Evolutionary conservation across 192 early-diverging fungal genomes (phyloP).

Genomic region (Coemansia sp.): DNA sequence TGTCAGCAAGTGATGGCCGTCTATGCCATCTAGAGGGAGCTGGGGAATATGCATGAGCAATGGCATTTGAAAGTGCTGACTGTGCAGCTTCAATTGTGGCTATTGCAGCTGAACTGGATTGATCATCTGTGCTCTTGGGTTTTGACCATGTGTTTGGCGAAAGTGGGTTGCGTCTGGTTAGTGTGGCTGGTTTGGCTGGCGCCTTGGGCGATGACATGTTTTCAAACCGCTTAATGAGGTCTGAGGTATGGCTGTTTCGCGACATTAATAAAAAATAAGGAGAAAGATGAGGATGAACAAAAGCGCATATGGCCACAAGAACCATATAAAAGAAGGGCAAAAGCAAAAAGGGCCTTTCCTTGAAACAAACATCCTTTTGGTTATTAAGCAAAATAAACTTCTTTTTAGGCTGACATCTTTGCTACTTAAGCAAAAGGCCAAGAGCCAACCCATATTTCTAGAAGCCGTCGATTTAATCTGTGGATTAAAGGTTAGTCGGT

Average conservation of each 20-base stretch:
- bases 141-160: not conserved
- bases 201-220: conserved; percentile 17
- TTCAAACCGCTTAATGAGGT: conserved; percentile 46
- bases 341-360: conserved; percentile 1
- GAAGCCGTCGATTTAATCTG: too few species aligned
- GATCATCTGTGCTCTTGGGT: not conserved
- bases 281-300: not conserved
- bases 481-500: too few species aligned
- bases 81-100: conserved; percentile 1
- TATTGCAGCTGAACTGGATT: not conserved
- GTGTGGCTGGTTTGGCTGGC: not conserved
- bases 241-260: conserved; percentile 21
- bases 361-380: not conserved
- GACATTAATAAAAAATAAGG: not conserved
- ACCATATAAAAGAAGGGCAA: too few species aligned
- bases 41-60: conserved; percentile 2
- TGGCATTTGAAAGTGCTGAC: conserved; percentile 6
- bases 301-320: too few species aligned
- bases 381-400: not conserved
- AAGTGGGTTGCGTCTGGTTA: not conserved
- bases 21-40: not conserved
- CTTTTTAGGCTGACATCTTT: conserved; percentile 3
- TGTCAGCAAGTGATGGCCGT: not conserved
- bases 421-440: not conserved
- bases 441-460: not conserved